These are phyloP conservation scores for Xylaria nigripes DNA, from an alignment of 495 filamentous ascomycete species.

Conservation along the genomic window DNA sequence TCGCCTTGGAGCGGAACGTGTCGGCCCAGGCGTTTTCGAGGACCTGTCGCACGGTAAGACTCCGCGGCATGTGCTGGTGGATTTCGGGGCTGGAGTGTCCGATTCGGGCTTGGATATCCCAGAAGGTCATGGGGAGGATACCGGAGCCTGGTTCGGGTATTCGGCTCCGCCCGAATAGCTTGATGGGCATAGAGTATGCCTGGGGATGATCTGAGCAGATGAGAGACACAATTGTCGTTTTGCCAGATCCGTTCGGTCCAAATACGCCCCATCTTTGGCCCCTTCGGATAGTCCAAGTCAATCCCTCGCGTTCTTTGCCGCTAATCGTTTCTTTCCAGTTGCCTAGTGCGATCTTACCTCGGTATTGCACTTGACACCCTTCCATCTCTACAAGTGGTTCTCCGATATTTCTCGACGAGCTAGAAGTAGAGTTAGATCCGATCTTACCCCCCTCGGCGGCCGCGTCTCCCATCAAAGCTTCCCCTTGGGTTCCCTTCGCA, in stretches of 20 bases:
- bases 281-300: conserved; percentile 74
- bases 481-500: conserved; percentile 34
- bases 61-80: conserved; percentile 81
- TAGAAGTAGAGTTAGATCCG: neutral
- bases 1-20: conserved; percentile 66
- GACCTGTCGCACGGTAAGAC: conserved; percentile 63
- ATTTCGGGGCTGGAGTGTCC: conserved; percentile 92
- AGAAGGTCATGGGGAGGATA: conserved; percentile 70
- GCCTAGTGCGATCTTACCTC: conserved; percentile 65
- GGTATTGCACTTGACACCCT: conserved; percentile 71
- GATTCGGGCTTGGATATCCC: conserved; percentile 82
- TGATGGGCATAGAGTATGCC: conserved; percentile 79
- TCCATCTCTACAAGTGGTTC: conserved; percentile 80
- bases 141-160: conserved; percentile 60
- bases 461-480: conserved; percentile 23
- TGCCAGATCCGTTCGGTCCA: conserved; percentile 83
- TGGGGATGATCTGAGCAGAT: conserved; percentile 95
- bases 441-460: conserved; percentile 3
- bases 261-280: conserved; percentile 88
- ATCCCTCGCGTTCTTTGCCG: conserved; percentile 43
- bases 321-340: conserved; percentile 60
- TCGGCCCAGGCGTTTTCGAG: conserved; percentile 85
- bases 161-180: conserved; percentile 72
- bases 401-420: conserved; percentile 19
- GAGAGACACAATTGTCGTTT: conserved; percentile 86